phyloP scores from a whole-genome alignment of 2,329 filamentous ascomycete species.

The Ilyonectria mors-panacis region DNA sequence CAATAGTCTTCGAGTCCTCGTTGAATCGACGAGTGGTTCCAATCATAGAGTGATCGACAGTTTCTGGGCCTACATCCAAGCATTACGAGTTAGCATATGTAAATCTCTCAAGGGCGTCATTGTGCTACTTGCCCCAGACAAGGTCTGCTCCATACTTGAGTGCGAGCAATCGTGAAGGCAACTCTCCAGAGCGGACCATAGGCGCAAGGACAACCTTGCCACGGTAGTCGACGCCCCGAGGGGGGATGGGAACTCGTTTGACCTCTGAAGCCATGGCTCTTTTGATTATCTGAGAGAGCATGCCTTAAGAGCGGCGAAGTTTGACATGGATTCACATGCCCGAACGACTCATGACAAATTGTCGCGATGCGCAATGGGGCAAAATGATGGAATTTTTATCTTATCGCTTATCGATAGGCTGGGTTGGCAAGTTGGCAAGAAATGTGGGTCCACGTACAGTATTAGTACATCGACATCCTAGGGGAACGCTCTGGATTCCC shows the following conservation, averaged over 20 bases:
- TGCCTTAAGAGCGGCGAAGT: slow-evolving; percentile 37
- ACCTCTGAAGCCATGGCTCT: slow-evolving; percentile 71
- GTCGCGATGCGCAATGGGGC: slow-evolving; percentile 35
- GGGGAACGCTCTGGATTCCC: slow-evolving; percentile 13
- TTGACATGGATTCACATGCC: slow-evolving; percentile 24
- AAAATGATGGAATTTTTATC: slow-evolving; percentile 40
- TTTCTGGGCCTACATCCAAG: slow-evolving; percentile 80
- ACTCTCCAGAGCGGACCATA: slow-evolving; percentile 98
- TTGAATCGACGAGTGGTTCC: slow-evolving; percentile 87
- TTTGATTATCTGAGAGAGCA: slow-evolving; percentile 56
- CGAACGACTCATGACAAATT: slow-evolving; percentile 32
- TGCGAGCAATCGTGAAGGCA: slow-evolving; percentile 89
- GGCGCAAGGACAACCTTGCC: slow-evolving; percentile 95
- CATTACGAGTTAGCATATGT: slow-evolving; percentile 16
- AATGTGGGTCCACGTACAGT: slow-evolving; percentile 10
- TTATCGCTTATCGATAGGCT: slow-evolving; percentile 46
- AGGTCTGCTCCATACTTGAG: slow-evolving; percentile 96
- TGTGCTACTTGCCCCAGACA: slow-evolving; percentile 83
- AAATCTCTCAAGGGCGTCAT: background rate
- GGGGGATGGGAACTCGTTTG: slow-evolving; percentile 86
- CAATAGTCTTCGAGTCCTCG: slow-evolving; percentile 81
- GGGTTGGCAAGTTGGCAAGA: background rate
- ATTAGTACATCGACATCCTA: background rate
- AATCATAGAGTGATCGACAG: slow-evolving; percentile 92
- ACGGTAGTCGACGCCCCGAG: slow-evolving; percentile 91